phyloP scores from a whole-genome alignment of 495 filamentous ascomycete genomes.

The Massariosphaeria phaeospora region DNA sequence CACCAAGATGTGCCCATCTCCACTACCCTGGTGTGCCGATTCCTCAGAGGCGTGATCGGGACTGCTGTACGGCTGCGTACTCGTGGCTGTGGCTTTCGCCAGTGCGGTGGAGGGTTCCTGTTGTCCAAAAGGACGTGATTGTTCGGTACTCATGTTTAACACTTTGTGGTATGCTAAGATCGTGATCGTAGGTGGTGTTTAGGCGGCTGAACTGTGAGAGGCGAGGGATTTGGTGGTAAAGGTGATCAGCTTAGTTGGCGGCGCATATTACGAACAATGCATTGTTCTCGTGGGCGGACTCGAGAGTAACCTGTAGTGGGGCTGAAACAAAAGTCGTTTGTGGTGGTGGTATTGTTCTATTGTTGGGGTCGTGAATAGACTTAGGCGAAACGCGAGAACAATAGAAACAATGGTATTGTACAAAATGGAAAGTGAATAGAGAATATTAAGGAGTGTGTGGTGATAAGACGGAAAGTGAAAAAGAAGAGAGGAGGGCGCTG shows the following conservation, averaged over 20 bases:
- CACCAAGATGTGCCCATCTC: not conserved
- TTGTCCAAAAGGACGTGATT: not conserved
- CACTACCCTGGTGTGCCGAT: not conserved
- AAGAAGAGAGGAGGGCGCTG: not conserved
- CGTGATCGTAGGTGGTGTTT: not conserved
- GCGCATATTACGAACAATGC: constrained; percentile 21
- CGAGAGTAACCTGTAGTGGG: constrained; percentile 7
- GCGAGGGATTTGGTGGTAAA: not conserved
- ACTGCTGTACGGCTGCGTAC: not conserved
- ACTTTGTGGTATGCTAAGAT: not conserved
- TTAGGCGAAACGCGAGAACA: constrained; percentile 4
- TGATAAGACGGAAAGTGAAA: not conserved
- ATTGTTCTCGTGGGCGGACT: constrained; percentile 19
- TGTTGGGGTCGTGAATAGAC: constrained; percentile 15
- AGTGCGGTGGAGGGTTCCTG: not conserved
- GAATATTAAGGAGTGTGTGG: not conserved
- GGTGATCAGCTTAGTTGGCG: not conserved
- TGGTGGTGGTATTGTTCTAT: constrained; percentile 24
- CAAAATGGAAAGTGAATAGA: constrained; percentile 5
- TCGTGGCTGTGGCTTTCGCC: not conserved
- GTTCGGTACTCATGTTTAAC: not conserved
- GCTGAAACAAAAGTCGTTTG: constrained; percentile 29
- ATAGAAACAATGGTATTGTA: constrained; percentile 7
- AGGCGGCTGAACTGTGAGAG: not conserved
- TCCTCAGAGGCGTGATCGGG: constrained; percentile 4